Base-by-base conservation (phyloP, 2,329 filamentous ascomycete species). In the Cyanodermella asteris region DNA sequence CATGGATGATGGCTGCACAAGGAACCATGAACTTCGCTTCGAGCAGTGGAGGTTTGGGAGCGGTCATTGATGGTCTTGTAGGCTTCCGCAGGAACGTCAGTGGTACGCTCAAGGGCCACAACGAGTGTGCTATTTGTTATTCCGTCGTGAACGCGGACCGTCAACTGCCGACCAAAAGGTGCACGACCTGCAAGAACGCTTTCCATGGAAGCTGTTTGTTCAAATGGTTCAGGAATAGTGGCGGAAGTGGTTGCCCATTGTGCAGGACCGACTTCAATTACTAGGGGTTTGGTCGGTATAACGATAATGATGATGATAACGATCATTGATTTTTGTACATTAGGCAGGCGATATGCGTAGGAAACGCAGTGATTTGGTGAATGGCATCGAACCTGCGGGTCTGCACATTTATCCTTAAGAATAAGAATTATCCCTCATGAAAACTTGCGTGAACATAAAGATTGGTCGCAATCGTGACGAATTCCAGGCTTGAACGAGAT, bases 71-170 rank as follows among this genome's bases (percentile, higher is more conserved):
- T 37, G 87, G 82, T 2, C 55, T 97, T 16, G 60, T 72, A 8
- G 71, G 78, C 6, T 94, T 91, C 59, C 69, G 76, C 34, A 67
- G 72, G 34, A 94, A 94, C 45, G 72, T 97, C 8, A 65, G 72
- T 9, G 78, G 80, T 2, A 77, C 78, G 4, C 61, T 97, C 35
- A 87, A 91, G 52, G 87, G 82, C 18, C 82, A 94, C 49, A 76
- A 65, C 12, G 87, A 97, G 48, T 97, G 87, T 43, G 80, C 87
- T 7, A 94, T 94, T 43, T 94, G 84, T 56, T 94, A 94, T 54
- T 81, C 72, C 31, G 81, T 97, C 42, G 78, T 97, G 34, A 78
- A 78, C 11, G 68, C 66, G 6, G 82, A 93, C 46, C 77, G 77
- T 56, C 74, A 75, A 47, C 67, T 91, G 46, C 87, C 87, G 0